Conservation (phyloP, 2,329 filamentous ascomycete species). For the Dothiorella sarmentorum region DNA sequence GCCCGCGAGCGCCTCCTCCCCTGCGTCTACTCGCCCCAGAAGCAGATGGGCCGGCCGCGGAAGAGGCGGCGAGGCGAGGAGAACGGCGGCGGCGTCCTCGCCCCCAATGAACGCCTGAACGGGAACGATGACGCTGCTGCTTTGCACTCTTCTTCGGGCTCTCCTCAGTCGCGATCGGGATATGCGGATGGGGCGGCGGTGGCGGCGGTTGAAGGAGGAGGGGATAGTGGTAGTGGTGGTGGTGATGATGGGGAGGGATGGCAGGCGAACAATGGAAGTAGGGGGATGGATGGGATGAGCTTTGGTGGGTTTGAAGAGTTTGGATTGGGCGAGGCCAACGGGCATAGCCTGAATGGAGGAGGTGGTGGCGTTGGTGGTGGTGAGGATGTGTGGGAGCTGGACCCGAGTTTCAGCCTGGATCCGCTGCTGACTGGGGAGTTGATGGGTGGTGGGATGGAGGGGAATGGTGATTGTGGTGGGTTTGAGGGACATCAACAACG, state of each 20-base stretch:
- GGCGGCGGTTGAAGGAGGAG: too few species aligned
- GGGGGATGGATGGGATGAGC: neutral
- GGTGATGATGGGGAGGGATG: neutral
- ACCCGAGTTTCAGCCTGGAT: conserved; percentile 5
- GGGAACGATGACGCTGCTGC: too few species aligned
- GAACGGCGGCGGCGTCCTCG: neutral
- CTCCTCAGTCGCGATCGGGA: neutral
- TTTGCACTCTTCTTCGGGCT: too few species aligned
- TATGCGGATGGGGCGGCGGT: neutral
- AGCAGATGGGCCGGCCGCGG: conserved; percentile 50
- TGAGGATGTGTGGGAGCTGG: neutral
- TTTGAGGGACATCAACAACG: neutral
- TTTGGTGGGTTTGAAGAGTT: conserved; percentile 10
- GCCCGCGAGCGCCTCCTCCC: conserved; percentile 34
- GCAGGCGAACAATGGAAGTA: too few species aligned
- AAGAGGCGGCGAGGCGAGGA: conserved; percentile 34
- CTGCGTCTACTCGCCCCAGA: conserved; percentile 48
- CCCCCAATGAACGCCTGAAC: too few species aligned
- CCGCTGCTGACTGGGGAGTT: neutral
- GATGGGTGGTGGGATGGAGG: neutral
- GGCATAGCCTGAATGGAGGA: neutral
- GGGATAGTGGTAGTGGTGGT: neutral
- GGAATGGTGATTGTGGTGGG: neutral
- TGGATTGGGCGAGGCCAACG: neutral
- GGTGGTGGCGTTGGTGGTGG: neutral